Conservation (phyloP, 441 rosid species). For the Euphorbia schlechtendalii region DNA sequence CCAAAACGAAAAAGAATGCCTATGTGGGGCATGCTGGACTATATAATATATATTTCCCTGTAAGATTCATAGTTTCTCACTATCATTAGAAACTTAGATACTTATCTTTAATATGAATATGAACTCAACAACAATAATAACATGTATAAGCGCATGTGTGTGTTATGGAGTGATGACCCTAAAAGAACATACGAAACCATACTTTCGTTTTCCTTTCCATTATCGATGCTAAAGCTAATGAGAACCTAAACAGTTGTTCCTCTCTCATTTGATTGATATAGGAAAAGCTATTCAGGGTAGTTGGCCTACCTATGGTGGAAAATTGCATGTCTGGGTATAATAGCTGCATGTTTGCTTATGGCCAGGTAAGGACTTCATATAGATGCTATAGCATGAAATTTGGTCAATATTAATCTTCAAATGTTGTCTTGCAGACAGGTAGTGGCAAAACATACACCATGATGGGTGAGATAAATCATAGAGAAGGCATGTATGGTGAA, state of each 20-base stretch:
- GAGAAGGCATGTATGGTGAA: slow-evolving; percentile 46
- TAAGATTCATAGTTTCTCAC: background rate
- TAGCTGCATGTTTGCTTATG: slow-evolving; percentile 92
- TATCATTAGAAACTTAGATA: background rate
- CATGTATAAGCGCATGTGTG: background rate
- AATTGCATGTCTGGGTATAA: slow-evolving; percentile 94
- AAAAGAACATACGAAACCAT: background rate
- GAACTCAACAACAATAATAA: background rate
- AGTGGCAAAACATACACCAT: slow-evolving; percentile 96
- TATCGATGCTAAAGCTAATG: background rate
- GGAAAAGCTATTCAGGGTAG: slow-evolving; percentile 73
- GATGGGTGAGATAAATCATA: slow-evolving; percentile 80
- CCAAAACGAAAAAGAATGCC: background rate
- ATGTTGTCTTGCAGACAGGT: slow-evolving; percentile 63
- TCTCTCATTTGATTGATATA: slow-evolving; percentile 20
- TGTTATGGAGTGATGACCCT: background rate
- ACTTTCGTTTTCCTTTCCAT: background rate
- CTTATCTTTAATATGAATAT: background rate
- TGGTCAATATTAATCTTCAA: slow-evolving; percentile 3
- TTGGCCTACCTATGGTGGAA: slow-evolving; percentile 94
- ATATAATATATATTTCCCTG: background rate
- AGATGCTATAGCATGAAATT: background rate
- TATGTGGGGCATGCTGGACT: background rate
- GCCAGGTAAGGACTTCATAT: slow-evolving; percentile 52
- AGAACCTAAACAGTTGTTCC: slow-evolving; percentile 5